A percentile compares a stretch with the other conserved stretches of the same genome.
Conservation (phyloP, 176 grass and related monocot species). For the Chloris gayana region DNA sequence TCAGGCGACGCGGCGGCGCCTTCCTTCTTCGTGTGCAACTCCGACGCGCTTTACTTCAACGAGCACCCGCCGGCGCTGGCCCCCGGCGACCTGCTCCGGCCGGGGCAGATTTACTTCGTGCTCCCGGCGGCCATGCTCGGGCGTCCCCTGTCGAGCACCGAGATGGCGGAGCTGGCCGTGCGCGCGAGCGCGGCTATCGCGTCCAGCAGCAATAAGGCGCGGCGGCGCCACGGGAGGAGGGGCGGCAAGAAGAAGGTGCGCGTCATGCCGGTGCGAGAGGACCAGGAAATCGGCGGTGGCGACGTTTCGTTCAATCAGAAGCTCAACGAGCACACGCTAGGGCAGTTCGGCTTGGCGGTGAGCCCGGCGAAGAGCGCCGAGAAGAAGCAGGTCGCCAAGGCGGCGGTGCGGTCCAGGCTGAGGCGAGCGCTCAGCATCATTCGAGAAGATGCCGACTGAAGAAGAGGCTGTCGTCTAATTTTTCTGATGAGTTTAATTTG, state of each 20-base stretch:
- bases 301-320: slow-evolving; percentile 33
- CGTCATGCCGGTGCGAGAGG: slow-evolving; percentile 34
- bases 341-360: background rate
- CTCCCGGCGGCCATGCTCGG: slow-evolving; percentile 39
- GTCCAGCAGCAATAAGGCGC: background rate
- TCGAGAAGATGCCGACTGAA: slow-evolving; percentile 42
- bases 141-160: slow-evolving; percentile 34
- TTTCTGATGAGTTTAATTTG: background rate
- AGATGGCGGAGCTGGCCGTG: slow-evolving; percentile 62
- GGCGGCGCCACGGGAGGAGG: background rate
- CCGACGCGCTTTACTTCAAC: slow-evolving; percentile 70
- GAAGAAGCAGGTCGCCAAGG: slow-evolving; percentile 26
- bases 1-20: background rate
- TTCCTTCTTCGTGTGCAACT: slow-evolving; percentile 59
- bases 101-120: slow-evolving; percentile 60
- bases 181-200: slow-evolving; percentile 55
- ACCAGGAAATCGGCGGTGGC: slow-evolving; percentile 1
- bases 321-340: slow-evolving; percentile 53
- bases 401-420: slow-evolving; percentile 19
- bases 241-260: slow-evolving; percentile 25
- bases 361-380: background rate
- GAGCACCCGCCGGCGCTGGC: slow-evolving; percentile 20
- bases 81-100: slow-evolving; percentile 37
- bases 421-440: slow-evolving; percentile 51
- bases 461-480: background rate